Percentiles rank a stretch among this genome's conserved stretches.
These are phyloP conservation scores for Colletotrichum liriopes DNA, from an alignment of 2,329 filamentous ascomycete genomes.

Conservation along the genomic window DNA sequence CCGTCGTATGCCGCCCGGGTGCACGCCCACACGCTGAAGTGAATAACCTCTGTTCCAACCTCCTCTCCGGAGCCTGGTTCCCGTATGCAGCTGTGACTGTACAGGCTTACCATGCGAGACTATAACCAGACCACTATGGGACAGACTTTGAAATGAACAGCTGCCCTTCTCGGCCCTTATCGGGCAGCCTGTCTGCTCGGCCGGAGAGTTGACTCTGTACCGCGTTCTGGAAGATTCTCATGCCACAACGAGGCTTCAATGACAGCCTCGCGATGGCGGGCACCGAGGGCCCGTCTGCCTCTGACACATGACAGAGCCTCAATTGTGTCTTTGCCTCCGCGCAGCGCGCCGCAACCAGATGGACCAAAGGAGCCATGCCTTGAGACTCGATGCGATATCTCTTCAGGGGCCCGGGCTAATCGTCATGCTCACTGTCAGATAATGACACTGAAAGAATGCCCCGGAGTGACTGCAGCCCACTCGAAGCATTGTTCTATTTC, in stretches of 20 bases:
- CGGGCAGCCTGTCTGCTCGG: background rate
- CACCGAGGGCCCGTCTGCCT: background rate
- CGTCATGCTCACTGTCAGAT: background rate
- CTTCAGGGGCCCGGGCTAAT: background rate
- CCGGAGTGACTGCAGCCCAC: no score
- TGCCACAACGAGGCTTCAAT: background rate
- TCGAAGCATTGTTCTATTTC: background rate
- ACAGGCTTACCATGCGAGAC: background rate
- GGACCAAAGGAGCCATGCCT: background rate
- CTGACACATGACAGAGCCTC: no score
- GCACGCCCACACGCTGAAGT: background rate
- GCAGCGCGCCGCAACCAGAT: background rate
- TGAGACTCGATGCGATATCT: background rate
- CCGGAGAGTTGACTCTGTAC: background rate
- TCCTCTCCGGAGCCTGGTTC: background rate
- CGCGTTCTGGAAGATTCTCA: background rate
- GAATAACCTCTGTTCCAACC: background rate
- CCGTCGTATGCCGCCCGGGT: background rate
- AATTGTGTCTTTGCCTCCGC: background rate
- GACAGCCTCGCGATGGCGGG: background rate
- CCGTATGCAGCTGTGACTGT: slow-evolving; percentile 1
- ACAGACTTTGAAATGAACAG: background rate
- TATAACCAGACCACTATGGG: no score
- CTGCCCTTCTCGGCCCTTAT: background rate
- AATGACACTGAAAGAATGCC: background rate